These are phyloP conservation scores for Galium porrigens DNA, from an alignment of 305 asterid genomes.

Conservation along the genomic window DNA sequence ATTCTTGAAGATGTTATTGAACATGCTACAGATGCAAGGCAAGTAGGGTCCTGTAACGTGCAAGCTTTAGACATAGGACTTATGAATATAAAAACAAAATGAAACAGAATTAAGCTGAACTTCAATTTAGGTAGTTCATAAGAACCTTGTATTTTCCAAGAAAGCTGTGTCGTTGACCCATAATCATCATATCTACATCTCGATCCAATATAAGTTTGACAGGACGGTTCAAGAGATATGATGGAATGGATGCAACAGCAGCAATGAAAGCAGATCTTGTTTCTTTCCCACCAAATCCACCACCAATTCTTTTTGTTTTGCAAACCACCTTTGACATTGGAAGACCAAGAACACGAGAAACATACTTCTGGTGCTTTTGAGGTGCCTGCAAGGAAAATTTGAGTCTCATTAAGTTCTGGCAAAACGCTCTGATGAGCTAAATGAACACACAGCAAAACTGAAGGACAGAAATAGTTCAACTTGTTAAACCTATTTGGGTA, in stretches of 20 bases:
- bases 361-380: constrained; percentile 80
- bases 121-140: not conserved
- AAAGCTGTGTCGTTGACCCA: constrained; percentile 91
- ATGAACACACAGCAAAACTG: not conserved
- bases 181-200: constrained; percentile 79
- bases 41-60: too few relatives aligned
- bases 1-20: too few relatives aligned
- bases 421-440: not conserved
- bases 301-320: constrained; percentile 88
- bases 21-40: not conserved
- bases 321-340: constrained; percentile 97
- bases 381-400: constrained; percentile 40
- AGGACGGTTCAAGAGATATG: constrained; percentile 68
- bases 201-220: constrained; percentile 76
- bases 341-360: constrained; percentile 68
- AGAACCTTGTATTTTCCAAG: constrained; percentile 79
- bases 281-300: constrained; percentile 98
- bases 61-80: not conserved
- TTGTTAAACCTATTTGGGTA: not conserved
- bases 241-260: constrained; percentile 68
- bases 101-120: not conserved
- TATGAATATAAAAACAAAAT: not conserved
- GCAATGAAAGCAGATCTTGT: constrained; percentile 73
- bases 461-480: not conserved
- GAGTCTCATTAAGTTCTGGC: not conserved